Evolutionary conservation across 2,329 filamentous ascomycete species (phyloP), one percentile per base, ranked within the genome.

Genomic region (Calonectria hongkongensis): DNA sequence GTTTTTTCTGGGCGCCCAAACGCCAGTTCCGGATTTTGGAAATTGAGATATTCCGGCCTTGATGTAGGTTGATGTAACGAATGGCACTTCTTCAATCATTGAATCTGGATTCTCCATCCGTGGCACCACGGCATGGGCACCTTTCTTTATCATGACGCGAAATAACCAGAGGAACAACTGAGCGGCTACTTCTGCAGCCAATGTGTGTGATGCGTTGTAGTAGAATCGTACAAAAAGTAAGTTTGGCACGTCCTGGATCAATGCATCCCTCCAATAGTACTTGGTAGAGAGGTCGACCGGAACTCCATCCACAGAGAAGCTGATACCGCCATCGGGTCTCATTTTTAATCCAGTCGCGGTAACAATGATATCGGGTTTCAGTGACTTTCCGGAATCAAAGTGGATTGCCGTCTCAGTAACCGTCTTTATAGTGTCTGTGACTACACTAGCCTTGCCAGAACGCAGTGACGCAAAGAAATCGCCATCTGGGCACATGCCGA

Each of bases 291-390:
- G 41, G 16, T 64, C 60, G 18, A 64, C 28, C 2, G 27, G 16
- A 13, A 47, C 25, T 9, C 87, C 87, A 75, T 93, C 89, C 15
- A 92, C 83, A 2, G 80, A 77, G 12, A 92, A 71, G 2, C 82
- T 78, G 33, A 89, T 86, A 47, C 85, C 85, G 36, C 90, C 90
- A 2, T 86, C 88, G 62, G 93, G 83, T 30, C 85, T 80, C 71
- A 93, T 81, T 58, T 87, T 87, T 5, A 93, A 85, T 0, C 92
- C 92, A 0, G 92, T 93, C 0, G 92, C 92, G 0, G 91, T 92
- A 68, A 93, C 84, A 76, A 94, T 91, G 71, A 90, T 87, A 76
- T 93, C 92, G 0, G 91, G 87, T 16, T 87, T 80, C 0, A 93
- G 79, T 2, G 72, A 83, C 80, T 84, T 78, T 2, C 81, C 78